A percentile compares a stretch with the other conserved stretches of the same genome.
Evolutionary conservation across 176 grass and related monocot genomes (phyloP).

Genomic region (Hsuehochloa calcarea): DNA sequence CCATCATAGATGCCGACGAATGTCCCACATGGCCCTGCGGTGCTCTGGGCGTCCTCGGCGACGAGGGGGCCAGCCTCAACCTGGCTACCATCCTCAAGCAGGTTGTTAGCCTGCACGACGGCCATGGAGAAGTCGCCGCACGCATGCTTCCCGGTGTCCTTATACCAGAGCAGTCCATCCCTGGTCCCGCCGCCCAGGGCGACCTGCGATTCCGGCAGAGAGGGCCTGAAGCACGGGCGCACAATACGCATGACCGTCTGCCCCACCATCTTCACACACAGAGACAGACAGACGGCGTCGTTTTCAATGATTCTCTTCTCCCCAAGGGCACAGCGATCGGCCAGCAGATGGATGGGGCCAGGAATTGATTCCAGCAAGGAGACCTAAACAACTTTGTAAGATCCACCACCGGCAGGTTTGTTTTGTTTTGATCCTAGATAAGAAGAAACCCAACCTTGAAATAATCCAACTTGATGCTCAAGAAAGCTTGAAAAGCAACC

Average conservation of each 20-base stretch:
- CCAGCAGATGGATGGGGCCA: not conserved
- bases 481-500: not conserved
- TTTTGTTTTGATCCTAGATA: not conserved
- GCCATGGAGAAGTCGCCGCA: slow-evolving; percentile 82
- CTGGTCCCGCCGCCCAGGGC: slow-evolving; percentile 24
- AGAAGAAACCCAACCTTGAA: not conserved
- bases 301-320: not conserved
- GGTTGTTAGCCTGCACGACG: slow-evolving; percentile 69
- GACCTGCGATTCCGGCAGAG: not conserved
- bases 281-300: not conserved
- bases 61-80: slow-evolving; percentile 61
- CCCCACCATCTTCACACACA: not conserved
- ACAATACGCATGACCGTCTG: slow-evolving; percentile 48
- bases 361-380: not conserved
- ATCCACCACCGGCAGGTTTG: not conserved
- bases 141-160: slow-evolving; percentile 58
- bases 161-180: slow-evolving; percentile 80
- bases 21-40: slow-evolving; percentile 39
- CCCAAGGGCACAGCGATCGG: not conserved
- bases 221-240: slow-evolving; percentile 53
- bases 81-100: slow-evolving; percentile 75
- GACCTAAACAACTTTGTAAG: not conserved
- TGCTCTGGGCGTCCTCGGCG: not conserved
- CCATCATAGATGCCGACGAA: slow-evolving; percentile 80
- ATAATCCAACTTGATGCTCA: not conserved